These are phyloP conservation scores for Beauveria australis DNA, from an alignment of 2,329 filamentous ascomycete species.

Conservation along the genomic window DNA sequence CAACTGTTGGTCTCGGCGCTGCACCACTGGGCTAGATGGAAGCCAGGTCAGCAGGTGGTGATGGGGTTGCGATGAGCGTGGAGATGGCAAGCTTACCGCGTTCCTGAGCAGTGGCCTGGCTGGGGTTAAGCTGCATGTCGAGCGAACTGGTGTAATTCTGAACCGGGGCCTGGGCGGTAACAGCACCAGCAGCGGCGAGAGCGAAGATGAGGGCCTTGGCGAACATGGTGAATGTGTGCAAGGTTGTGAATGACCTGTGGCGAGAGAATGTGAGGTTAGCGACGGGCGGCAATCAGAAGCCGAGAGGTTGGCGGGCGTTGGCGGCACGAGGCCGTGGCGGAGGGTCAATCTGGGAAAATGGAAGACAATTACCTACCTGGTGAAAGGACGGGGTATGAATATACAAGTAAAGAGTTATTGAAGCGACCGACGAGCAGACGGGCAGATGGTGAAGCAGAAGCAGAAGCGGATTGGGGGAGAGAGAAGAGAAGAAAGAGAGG, in stretches of 20 bases:
- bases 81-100: conserved; percentile 30
- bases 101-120: conserved; percentile 22
- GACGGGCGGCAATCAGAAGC: neutral
- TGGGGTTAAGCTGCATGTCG: conserved; percentile 34
- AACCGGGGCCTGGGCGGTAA: conserved; percentile 32
- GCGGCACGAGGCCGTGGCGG: neutral
- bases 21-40: conserved; percentile 41
- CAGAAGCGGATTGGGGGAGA: conserved; percentile 9
- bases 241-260: neutral
- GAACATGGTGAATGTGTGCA: conserved; percentile 30
- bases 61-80: conserved; percentile 13
- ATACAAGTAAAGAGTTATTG: conserved; percentile 2
- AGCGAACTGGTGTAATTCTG: conserved; percentile 36
- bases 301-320: neutral
- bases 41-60: conserved; percentile 6
- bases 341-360: neutral
- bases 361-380: neutral
- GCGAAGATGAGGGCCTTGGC: conserved; percentile 31
- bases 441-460: conserved; percentile 7
- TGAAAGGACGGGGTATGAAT: conserved; percentile 1
- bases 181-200: conserved; percentile 36
- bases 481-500: conserved; percentile 5
- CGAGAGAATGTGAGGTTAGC: neutral
- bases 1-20: conserved; percentile 43
- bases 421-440: conserved; percentile 6